Evolutionary conservation across 139 green algal genomes (phyloP).

Genomic region (Auxenochlorella pyrenoidosa): DNA sequence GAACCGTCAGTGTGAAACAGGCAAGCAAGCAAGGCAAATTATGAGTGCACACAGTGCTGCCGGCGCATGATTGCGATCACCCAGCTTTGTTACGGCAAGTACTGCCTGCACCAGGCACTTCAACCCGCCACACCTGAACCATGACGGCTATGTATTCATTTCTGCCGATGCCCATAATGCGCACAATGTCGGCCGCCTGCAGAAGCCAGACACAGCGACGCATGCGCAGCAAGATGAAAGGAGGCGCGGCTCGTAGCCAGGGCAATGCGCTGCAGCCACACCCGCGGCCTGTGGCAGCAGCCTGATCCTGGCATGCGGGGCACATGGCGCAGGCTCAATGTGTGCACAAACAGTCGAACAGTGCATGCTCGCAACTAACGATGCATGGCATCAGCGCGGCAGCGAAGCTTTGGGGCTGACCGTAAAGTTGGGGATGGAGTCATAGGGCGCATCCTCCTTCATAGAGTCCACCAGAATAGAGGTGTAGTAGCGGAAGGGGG

Average conservation of each 20-base stretch:
- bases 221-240: background rate
- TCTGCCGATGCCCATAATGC: constrained; percentile 85
- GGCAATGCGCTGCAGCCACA: background rate
- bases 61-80: no score
- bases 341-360: no score
- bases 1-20: background rate
- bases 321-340: no score
- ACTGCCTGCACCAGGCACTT: no score
- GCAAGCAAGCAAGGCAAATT: background rate
- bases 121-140: constrained; percentile 69
- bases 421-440: constrained; percentile 96
- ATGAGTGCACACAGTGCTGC: no score
- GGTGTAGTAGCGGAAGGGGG: constrained; percentile 90
- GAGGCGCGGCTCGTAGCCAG: background rate
- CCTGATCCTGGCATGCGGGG: no score
- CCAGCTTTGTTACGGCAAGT: no score
- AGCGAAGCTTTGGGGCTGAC: constrained; percentile 45
- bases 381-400: background rate
- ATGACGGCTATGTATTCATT: constrained; percentile 97
- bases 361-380: no score
- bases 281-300: background rate
- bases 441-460: constrained; percentile 88
- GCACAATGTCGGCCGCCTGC: constrained; percentile 88
- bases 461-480: constrained; percentile 84
- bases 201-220: background rate